Evolutionary conservation across 2,329 filamentous ascomycete genomes (phyloP).

Genomic region (Neofusicoccum kwambonambiense): DNA sequence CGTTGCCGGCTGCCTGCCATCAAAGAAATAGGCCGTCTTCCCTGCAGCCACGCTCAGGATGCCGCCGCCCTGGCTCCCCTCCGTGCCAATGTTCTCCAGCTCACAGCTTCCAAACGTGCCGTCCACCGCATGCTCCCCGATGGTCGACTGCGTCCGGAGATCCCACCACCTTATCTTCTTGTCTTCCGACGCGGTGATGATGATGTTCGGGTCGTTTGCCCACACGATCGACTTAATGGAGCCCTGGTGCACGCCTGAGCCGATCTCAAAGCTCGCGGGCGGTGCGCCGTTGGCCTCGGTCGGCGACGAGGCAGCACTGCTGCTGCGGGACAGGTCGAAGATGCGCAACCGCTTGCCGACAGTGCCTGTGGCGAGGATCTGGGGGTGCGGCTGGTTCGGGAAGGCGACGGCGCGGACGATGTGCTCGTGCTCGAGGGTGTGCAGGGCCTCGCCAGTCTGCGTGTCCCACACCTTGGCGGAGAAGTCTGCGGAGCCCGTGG

Average conservation of each 20-base stretch:
- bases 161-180: conserved; percentile 96
- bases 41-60: conserved; percentile 91
- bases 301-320: conserved; percentile 28
- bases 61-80: conserved; percentile 63
- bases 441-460: conserved; percentile 83
- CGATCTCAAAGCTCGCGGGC: conserved; percentile 79
- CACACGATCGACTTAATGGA: conserved; percentile 97
- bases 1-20: conserved; percentile 66
- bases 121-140: conserved; percentile 76
- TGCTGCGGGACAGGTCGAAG: conserved; percentile 73
- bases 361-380: conserved; percentile 83
- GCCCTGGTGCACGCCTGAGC: conserved; percentile 75
- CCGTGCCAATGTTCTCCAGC: conserved; percentile 67
- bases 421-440: conserved; percentile 86
- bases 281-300: conserved; percentile 38
- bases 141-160: conserved; percentile 69
- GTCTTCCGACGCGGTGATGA: conserved; percentile 88
- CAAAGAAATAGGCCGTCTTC: conserved; percentile 90
- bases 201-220: conserved; percentile 81
- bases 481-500: conserved; percentile 94
- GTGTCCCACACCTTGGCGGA: conserved; percentile 98
- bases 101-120: conserved; percentile 91
- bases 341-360: conserved; percentile 96
- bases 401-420: conserved; percentile 95
- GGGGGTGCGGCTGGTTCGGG: conserved; percentile 69